Evolutionary conservation across 306 rosid species (phyloP), one percentile per base, ranked within the genome.

Genomic region (Cicer arietinum): DNA sequence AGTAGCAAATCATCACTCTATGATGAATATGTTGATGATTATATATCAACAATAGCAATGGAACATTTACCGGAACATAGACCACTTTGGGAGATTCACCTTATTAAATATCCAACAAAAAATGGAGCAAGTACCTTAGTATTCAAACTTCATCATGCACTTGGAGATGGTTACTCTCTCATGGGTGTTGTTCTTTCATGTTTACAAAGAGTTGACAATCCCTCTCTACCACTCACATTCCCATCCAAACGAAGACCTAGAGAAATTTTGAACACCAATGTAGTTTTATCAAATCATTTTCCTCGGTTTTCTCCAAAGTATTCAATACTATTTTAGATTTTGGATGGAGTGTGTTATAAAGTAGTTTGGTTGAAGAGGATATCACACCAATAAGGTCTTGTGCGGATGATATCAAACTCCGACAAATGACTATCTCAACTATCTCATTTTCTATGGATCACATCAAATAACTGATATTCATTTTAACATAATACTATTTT

Each of bases 151-250:
- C 91, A 87, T 63, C 91, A 87, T 73, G 84, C 88, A 0, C 87
- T 89, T 16, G 94, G 91, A 0, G 91, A 89, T 85, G 93, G 89
- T 35, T 86, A 77, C 76, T 79, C 91, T 6, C 71, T 86, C 4
- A 89, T 87, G 91, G 83, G 86, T 45, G 79, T 85, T 25, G 86
- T 90, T 76, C 82, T 87, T 47, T 80, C 94, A 11, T 87, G 83
- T 70, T 51, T 87, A 13, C 77, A 74, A 74, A 80, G 90, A 39
- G 76, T 56, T 37, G 86, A 80, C 1, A 22, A 90, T 3, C 83
- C 84, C 16, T 83, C 86, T 52, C 80, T 84, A 44, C 89, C 91
- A 3, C 62, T 85, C 30, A 85, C 91, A 0, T 58, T 89, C 47
- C 90, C 94, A 18, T 77, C 85, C 6, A 62, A 35, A 7, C 46